These are phyloP conservation scores for Lunularia cruciata DNA, from an alignment of 225 moss, liverwort and hornwort genomes.

Conservation along the genomic window DNA sequence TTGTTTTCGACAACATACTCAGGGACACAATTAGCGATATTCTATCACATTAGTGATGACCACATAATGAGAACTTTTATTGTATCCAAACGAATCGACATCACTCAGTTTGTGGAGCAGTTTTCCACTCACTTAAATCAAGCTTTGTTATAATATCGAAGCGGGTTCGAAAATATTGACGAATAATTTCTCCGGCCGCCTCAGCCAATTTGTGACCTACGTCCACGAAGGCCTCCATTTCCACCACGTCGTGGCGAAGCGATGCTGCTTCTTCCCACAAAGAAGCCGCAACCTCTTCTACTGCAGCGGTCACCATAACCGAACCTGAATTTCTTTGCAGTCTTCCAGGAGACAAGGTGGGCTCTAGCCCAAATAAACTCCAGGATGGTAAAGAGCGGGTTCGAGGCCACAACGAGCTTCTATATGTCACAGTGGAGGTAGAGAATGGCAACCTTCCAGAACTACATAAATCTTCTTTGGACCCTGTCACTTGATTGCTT, in stretches of 20 bases:
- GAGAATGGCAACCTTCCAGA: slow-evolving; percentile 11
- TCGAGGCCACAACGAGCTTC: not conserved
- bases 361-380: not conserved
- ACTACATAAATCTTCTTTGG: not conserved
- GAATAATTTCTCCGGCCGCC: slow-evolving; percentile 71
- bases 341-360: not conserved
- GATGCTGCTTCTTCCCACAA: slow-evolving; percentile 39
- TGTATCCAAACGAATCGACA: no score
- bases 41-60: no score
- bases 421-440: not conserved
- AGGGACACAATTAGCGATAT: no score
- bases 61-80: no score
- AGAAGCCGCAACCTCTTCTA: slow-evolving; percentile 29
- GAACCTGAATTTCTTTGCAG: slow-evolving; percentile 10
- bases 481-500: slow-evolving; percentile 4
- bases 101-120: not conserved
- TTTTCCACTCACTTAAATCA: slow-evolving; percentile 67
- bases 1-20: no score
- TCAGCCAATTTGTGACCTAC: slow-evolving; percentile 85
- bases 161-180: slow-evolving; percentile 70
- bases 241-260: slow-evolving; percentile 29
- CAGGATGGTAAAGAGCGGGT: not conserved
- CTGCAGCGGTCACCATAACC: slow-evolving; percentile 38
- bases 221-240: slow-evolving; percentile 64
- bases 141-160: slow-evolving; percentile 83